Evolutionary conservation across 169 alveolate species (phyloP).

Genomic region (Eimeria zaria): DNA sequence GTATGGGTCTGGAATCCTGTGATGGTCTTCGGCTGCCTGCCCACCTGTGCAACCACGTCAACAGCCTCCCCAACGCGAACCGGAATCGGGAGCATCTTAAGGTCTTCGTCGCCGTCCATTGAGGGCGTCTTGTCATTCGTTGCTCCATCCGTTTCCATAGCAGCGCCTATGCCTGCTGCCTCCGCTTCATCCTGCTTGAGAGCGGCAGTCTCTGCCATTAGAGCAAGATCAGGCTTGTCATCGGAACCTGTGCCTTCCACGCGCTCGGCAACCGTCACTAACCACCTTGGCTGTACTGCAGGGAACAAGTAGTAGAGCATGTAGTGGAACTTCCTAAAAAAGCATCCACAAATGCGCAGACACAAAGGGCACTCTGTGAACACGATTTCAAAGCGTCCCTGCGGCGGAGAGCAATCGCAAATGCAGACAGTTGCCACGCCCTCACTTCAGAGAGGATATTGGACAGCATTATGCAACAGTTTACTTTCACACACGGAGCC

Average conservation of each 20-base stretch:
- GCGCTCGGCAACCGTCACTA: conserved; percentile 92
- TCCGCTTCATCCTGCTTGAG: conserved; percentile 41
- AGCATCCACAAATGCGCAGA: neutral
- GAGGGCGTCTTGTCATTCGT: neutral
- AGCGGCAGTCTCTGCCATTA: neutral
- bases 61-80: conserved; percentile 98
- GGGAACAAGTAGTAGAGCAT: conserved; percentile 97
- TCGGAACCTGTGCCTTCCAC: conserved; percentile 38
- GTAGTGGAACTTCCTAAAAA: conserved; percentile 93
- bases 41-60: conserved; percentile 96
- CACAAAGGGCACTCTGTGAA: neutral
- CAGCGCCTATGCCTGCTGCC: conserved; percentile 70
- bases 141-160: conserved; percentile 58
- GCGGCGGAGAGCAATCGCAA: neutral
- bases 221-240: conserved; percentile 18
- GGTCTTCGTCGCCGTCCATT: conserved; percentile 91
- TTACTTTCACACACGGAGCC: neutral
- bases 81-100: conserved; percentile 93
- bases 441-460: neutral
- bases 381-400: neutral
- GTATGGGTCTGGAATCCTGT: conserved; percentile 99
- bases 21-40: conserved; percentile 87
- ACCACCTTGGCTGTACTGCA: conserved; percentile 93
- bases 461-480: neutral
- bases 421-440: neutral